Base-by-base conservation (phyloP, 306 rosid genomes). In the Cicer cuneatum region DNA sequence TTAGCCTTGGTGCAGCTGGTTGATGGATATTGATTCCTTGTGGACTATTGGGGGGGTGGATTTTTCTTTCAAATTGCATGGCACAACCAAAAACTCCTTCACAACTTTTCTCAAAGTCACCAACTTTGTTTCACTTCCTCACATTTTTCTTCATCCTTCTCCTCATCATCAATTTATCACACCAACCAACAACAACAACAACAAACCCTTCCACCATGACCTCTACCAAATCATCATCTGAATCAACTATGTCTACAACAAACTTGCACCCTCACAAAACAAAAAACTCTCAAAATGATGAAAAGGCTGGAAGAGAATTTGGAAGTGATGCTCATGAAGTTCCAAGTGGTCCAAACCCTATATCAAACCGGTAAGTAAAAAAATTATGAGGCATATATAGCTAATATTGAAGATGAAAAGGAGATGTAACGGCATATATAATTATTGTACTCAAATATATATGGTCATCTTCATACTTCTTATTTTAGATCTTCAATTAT, bases 21-120 rank as follows among this genome's bases (percentile, higher is more conserved):
- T 91, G 85, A 93, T 93, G 98, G 98, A 91, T 91, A 88, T 93
- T 93, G 97, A 93, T 87, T 87, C 92, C 94, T 88, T 91, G 91
- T 91, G 97, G 97, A 81, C 77, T 85, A 79, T 90, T 86, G 99
- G 96, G 99, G 99, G 99, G 98, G 93, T 91, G 93, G 93, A 86
- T 78, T 86, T 84, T 90, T 90, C 69, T 90, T 89, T 87, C 87
- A 71, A 90, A 80, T 87, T 94, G 99, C 92, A 94, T 94, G 99
- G 99, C 96, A 71, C 69, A 86, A 82, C 84, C 87, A 71, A 91
- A 89, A 72, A 76, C 86, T 64, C 15, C 90, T 78, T 64, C 89
- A 35, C 6, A 84, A 59, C 35, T 63, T 73, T 83, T 66, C 87
- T 51, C 92, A 24, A 86, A 85, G 80, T 65, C 87, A 39, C 77